Base-by-base conservation (phyloP, 805 yeast genomes). In the Clavispora fructus region DNA sequence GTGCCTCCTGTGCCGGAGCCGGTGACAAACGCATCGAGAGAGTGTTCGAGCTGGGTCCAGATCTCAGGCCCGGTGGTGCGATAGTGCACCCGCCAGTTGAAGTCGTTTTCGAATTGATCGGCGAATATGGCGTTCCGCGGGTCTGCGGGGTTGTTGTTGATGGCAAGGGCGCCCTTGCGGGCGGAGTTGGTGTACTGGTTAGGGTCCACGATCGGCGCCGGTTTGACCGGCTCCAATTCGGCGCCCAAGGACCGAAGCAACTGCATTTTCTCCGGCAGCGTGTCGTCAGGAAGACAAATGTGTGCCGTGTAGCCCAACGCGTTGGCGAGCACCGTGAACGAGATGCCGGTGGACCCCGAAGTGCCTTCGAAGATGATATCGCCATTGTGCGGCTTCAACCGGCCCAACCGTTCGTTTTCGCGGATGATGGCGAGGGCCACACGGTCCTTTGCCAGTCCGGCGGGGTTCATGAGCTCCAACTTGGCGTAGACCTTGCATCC, bases 341-440 rank as follows among this genome's bases (percentile, higher is more conserved):
- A 87, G 11, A 94, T 94, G 3, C 99, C 99, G 0, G 99, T 92
- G 0, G 97, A 90, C 0, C 99, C 99, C 10, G 94, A 84, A 0
- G 99, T 94, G 7, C 99, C 99, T 68, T 92, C 99, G 63, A 83
- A 90, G 1, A 92, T 85, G 12, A 82, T 72, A 57, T 88, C 94
- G 1, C 87, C 89, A 35, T 63, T 65, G 38, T 78, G 62, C 0
- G 87, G 86, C 6, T 68, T 61, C 35, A 91, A 62, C 6, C 69
- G 59, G 0, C 94, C 94, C 40, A 57, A 42, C 6, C 54, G 45
- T 59, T 88, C 96, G 46, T 85, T 86, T 19, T 79, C 79, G 46
- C 79, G 70, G 14, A 92, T 85, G 39, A 92, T 85, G 4, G 94
- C 88, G 17, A 87, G 67, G 0, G 98, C 98, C 16, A 94, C 96